Base-by-base conservation (phyloP, 2,329 filamentous ascomycete genomes). In the Claviceps humidiphila region DNA sequence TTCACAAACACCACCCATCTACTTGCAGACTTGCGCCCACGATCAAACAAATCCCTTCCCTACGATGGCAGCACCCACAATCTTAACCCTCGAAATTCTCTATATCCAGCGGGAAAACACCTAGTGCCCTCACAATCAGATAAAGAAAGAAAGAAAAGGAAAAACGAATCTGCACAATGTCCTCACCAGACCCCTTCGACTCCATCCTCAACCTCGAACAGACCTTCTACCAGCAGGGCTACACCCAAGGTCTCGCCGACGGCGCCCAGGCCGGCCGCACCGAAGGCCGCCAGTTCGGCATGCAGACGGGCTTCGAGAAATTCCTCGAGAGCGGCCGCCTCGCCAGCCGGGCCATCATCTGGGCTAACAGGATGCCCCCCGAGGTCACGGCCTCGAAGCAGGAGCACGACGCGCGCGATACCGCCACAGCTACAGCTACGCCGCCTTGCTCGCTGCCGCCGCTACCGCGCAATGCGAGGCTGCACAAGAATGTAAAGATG, bases 291-390 rank as follows among this genome's bases (percentile, higher is more conserved):
- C 80, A 89, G 20, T 89, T 97, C 64, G 93, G 91, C 0, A 80
- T 97, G 43, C 86, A 94, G 65, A 93, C 90, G 58, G 91, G 90
- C 0, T 97, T 93, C 60, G 88, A 95, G 61, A 97, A 95, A 69
- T 96, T 94, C 63, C 64, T 86, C 43, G 84, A 89, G 56, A 79
- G 89, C 66, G 91, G 91, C 2, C 76, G 77, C 54, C 69, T 97
- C 37, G 84, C 91, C 60, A 87, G 89, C 45, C 84, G 82, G 61
- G 82, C 88, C 14, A 70, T 86, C 24, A 75, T 97, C n/a, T 97
- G 91, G 90, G 82, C 83, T 13, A 85, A 87, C 55, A 76, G 89
- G 51, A 68, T 89, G 11, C 72, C 65, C 1, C 44, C 57, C 52
- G 8, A 13, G 30, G 30, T 34, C 30, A 34, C 9, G 30, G 30